These are phyloP conservation scores for Candida dendrica DNA, from an alignment of 805 yeast genomes.

Conservation along the genomic window DNA sequence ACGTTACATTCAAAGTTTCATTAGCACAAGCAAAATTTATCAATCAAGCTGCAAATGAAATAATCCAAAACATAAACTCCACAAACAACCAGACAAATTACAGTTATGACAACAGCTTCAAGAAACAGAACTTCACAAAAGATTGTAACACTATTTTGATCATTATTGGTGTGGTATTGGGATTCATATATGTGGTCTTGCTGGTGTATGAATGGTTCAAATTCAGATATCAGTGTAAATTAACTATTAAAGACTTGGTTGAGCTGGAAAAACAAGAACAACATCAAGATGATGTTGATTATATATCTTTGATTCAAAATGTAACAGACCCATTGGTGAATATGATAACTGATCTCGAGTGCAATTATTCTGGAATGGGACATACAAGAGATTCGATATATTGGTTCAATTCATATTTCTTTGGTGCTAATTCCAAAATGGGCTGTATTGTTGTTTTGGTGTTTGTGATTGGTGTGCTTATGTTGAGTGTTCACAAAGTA, in stretches of 20 bases:
- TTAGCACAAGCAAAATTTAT: not conserved
- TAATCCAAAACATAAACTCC: not conserved
- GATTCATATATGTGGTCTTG: not conserved
- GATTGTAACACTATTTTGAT: not conserved
- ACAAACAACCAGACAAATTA: not conserved
- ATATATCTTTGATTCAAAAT: slow-evolving; percentile 1
- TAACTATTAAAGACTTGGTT: not conserved
- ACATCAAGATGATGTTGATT: slow-evolving; percentile 1
- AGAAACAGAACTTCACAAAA: not conserved
- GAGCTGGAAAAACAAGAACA: slow-evolving; percentile 1
- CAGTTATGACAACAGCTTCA: not conserved
- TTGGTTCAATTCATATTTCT: slow-evolving; percentile 2
- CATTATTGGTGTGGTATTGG: not conserved
- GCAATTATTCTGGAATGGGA: not conserved
- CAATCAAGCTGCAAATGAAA: not conserved
- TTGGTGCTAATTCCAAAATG: slow-evolving; percentile 2
- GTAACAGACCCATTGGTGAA: slow-evolving; percentile 1
- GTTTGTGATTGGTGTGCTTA: not conserved
- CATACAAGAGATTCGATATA: not conserved
- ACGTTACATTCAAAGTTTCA: not conserved
- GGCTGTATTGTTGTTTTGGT: not conserved
- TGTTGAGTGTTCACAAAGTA: not conserved
- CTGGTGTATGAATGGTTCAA: slow-evolving; percentile 4
- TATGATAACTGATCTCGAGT: slow-evolving; percentile 1
- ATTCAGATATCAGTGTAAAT: slow-evolving; percentile 3